These are phyloP conservation scores for Solanum chaucha DNA, from an alignment of 257 asterid species.

Conservation along the genomic window DNA sequence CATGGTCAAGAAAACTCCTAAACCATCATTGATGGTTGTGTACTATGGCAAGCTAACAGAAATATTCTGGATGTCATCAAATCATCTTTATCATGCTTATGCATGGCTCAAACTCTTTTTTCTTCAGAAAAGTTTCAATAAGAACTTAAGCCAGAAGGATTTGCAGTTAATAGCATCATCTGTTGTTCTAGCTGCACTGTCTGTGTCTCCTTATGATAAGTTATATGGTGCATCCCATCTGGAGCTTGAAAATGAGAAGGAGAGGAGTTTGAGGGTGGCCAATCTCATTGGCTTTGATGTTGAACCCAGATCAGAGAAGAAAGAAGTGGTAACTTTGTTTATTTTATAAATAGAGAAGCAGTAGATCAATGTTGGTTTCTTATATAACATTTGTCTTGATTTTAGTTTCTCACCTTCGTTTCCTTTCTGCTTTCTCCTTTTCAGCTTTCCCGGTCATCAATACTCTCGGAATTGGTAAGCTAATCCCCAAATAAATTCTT, in stretches of 20 bases:
- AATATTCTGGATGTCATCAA: conserved; percentile 29
- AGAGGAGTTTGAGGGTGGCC: conserved; percentile 18
- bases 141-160: conserved; percentile 28
- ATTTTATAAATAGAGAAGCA: neutral
- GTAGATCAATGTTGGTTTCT: neutral
- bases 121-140: conserved; percentile 32
- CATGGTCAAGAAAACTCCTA: conserved; percentile 26
- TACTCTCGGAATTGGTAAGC: conserved; percentile 70
- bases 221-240: conserved; percentile 13
- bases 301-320: conserved; percentile 24
- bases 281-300: conserved; percentile 24
- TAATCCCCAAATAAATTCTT: neutral
- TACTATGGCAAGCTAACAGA: conserved; percentile 29
- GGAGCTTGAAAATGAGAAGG: conserved; percentile 26
- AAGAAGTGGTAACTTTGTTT: conserved; percentile 16
- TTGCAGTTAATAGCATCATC: conserved; percentile 37
- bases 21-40: conserved; percentile 24
- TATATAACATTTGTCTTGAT: neutral
- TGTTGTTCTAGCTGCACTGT: conserved; percentile 32
- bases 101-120: conserved; percentile 36
- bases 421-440: conserved; percentile 4
- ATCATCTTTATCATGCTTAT: conserved; percentile 28
- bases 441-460: conserved; percentile 82
- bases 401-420: neutral
- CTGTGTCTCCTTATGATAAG: conserved; percentile 22